These are phyloP conservation scores for Mycena rosella DNA, from an alignment of 768 basidiomycete genomes.

Conservation along the genomic window DNA sequence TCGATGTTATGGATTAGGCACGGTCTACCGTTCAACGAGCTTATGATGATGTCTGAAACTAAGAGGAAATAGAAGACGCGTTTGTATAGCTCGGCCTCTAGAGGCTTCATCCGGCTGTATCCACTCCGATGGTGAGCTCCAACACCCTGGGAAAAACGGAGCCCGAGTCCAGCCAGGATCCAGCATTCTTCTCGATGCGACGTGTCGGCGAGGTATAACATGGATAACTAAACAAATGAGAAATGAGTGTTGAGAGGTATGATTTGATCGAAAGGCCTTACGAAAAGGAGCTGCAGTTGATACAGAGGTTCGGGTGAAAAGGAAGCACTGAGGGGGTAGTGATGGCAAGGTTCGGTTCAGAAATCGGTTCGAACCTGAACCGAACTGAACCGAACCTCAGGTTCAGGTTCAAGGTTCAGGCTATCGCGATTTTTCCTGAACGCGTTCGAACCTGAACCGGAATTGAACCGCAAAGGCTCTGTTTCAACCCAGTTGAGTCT, in stretches of 20 bases:
- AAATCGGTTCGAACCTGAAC: slow-evolving; percentile 72
- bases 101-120: slow-evolving; percentile 38
- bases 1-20: slow-evolving; percentile 76
- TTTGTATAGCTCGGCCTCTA: slow-evolving; percentile 72
- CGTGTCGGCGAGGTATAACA: slow-evolving; percentile 47
- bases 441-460: too few relatives aligned
- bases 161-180: slow-evolving; percentile 67
- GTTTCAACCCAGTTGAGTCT: too few relatives aligned
- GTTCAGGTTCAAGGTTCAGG: too few relatives aligned
- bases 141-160: slow-evolving; percentile 72
- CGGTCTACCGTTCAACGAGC: slow-evolving; percentile 71
- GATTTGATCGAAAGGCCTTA: too few relatives aligned
- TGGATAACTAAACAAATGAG: slow-evolving; percentile 40
- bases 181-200: slow-evolving; percentile 60
- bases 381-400: too few relatives aligned
- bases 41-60: slow-evolving; percentile 47
- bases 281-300: slow-evolving; percentile 8
- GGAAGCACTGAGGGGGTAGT: slow-evolving; percentile 52
- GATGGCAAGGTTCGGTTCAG: too few relatives aligned
- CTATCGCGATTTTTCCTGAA: too few relatives aligned
- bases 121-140: slow-evolving; percentile 67
- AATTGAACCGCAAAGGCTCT: too few relatives aligned
- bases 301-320: neutral
- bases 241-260: too few relatives aligned
- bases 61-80: slow-evolving; percentile 64